phyloP scores from a whole-genome alignment of 306 rosid genomes.

The Biancaea sappan region DNA sequence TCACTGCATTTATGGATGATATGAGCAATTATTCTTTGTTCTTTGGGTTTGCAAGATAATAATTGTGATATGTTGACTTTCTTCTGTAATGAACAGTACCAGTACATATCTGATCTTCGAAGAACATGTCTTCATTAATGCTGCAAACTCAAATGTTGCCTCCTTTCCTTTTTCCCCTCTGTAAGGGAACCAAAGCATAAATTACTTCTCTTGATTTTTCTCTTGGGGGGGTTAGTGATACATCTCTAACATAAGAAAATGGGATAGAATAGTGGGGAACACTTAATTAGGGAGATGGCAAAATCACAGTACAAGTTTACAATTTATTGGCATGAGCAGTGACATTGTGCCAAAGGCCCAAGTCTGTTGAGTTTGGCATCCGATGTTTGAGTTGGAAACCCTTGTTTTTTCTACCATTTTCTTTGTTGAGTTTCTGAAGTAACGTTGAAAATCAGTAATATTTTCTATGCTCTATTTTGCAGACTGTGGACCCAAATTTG shows the following conservation, averaged over 20 bases:
- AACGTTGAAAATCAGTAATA: not conserved
- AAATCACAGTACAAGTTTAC: not conserved
- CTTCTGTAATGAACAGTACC: not conserved
- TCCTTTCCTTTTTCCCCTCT: not conserved
- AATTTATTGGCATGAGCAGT: too few species aligned
- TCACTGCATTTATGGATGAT: not conserved
- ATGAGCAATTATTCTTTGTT: not conserved
- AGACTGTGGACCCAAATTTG: constrained; percentile 72
- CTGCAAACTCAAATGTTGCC: not conserved
- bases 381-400: not conserved
- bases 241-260: not conserved
- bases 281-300: not conserved
- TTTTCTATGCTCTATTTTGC: constrained; percentile 35
- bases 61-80: not conserved
- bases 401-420: not conserved
- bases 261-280: not conserved
- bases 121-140: not conserved
- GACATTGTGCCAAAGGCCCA: not conserved
- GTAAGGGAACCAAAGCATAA: not conserved
- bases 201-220: not conserved
- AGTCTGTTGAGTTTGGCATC: not conserved
- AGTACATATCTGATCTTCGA: not conserved
- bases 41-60: not conserved
- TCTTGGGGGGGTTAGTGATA: not conserved
- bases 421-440: not conserved